Percentiles rank a stretch among this genome's conserved stretches.
Evolutionary conservation across 306 rosid species (phyloP).

Genomic region (Cicer pinnatifidum): DNA sequence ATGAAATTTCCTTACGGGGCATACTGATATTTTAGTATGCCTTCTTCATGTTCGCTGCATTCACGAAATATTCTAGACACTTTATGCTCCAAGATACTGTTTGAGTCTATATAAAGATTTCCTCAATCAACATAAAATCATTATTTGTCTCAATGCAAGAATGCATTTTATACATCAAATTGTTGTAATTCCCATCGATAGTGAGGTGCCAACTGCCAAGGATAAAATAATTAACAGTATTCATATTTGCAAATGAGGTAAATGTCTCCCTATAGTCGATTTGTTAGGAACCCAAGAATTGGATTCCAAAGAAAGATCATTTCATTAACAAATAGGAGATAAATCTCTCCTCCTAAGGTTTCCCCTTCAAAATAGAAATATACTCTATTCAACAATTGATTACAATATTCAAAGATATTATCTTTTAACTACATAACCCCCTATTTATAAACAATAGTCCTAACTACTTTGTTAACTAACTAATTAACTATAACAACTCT

Average conservation of each 20-base stretch:
- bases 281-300: too few relatives aligned
- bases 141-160: background rate
- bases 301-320: too few relatives aligned
- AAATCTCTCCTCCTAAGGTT: too few relatives aligned
- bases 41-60: background rate
- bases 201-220: background rate
- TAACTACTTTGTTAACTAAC: too few relatives aligned
- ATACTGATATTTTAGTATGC: conserved; percentile 6
- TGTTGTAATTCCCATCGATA: background rate
- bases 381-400: too few relatives aligned
- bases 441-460: too few relatives aligned
- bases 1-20: background rate
- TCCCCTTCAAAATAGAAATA: too few relatives aligned
- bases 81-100: background rate
- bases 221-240: background rate
- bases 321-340: too few relatives aligned
- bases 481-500: too few relatives aligned
- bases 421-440: too few relatives aligned
- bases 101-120: background rate
- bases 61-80: background rate
- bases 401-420: too few relatives aligned
- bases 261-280: background rate
- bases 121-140: background rate
- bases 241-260: background rate
- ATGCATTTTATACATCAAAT: background rate